Percentiles rank a stretch among this genome's conserved stretches.
Conservation (phyloP, 495 filamentous ascomycete genomes). For the Penicillium atrosanguineum region DNA sequence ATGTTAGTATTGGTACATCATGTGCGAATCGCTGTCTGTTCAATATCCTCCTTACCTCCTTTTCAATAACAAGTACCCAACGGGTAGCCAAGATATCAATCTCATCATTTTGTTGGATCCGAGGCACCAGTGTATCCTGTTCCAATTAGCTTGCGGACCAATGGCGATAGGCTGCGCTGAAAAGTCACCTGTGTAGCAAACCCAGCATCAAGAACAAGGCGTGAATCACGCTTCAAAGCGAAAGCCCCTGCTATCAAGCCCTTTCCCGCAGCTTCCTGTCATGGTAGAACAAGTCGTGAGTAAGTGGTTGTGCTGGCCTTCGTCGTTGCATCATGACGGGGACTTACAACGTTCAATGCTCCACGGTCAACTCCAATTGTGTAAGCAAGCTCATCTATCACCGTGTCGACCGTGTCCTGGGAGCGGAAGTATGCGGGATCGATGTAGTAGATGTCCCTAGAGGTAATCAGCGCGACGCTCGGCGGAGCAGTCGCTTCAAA, state of each 20-base stretch:
- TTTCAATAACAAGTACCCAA: constrained; percentile 88
- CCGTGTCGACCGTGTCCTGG: constrained; percentile 70
- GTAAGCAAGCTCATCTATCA: constrained; percentile 82
- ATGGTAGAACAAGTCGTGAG: background rate
- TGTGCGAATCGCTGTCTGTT: background rate
- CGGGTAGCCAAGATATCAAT: constrained; percentile 52
- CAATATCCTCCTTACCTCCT: constrained; percentile 60
- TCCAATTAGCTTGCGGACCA: constrained; percentile 2
- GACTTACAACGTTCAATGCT: constrained; percentile 47
- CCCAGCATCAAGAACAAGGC: constrained; percentile 21
- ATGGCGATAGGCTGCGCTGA: background rate
- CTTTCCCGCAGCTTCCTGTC: constrained; percentile 62
- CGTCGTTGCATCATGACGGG: constrained; percentile 22
- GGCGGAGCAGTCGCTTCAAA: background rate
- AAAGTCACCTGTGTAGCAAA: background rate
- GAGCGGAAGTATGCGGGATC: constrained; percentile 75
- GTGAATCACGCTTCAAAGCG: constrained; percentile 28
- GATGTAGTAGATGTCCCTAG: constrained; percentile 88
- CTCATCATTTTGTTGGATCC: constrained; percentile 46
- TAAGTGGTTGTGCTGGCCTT: background rate
- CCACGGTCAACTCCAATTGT: constrained; percentile 52
- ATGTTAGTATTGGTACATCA: background rate
- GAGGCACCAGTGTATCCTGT: constrained; percentile 69
- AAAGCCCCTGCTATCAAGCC: constrained; percentile 63
- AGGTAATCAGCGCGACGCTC: background rate